A percentile compares a stretch with the other conserved stretches of the same genome.
Conservation (phyloP, 1,139 yeast genomes). For the Geotrichum phurueaensis region DNA sequence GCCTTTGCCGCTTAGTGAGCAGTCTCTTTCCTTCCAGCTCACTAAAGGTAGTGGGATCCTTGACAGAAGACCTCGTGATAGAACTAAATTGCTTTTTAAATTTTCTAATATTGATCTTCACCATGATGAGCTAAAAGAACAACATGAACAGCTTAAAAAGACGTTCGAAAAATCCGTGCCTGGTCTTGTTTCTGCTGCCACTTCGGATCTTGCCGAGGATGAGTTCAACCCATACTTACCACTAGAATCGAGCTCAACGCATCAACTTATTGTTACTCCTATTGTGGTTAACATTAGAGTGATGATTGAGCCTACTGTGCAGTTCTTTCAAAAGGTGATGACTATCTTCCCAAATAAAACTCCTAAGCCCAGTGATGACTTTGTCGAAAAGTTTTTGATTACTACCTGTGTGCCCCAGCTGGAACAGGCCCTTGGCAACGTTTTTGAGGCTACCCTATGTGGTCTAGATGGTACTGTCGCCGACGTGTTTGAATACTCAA, state of each 20-base stretch:
- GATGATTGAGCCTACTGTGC: conserved; percentile 54
- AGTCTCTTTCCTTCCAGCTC: neutral
- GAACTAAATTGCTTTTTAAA: conserved; percentile 23
- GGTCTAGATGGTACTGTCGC: conserved; percentile 12
- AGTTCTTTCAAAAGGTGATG: conserved; percentile 50
- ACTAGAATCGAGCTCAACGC: conserved; percentile 28
- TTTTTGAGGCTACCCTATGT: conserved; percentile 34
- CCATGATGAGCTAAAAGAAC: conserved; percentile 26
- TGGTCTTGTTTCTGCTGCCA: conserved; percentile 31
- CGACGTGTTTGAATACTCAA: conserved; percentile 21
- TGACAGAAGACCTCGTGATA: conserved; percentile 18
- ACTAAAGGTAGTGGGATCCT: conserved; percentile 10
- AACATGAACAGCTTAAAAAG: conserved; percentile 24
- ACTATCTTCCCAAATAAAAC: conserved; percentile 33
- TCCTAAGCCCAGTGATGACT: conserved; percentile 34
- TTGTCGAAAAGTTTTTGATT: conserved; percentile 62
- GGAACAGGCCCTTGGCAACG: conserved; percentile 47
- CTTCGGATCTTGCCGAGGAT: conserved; percentile 10
- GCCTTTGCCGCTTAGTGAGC: neutral
- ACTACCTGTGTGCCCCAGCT: conserved; percentile 59
- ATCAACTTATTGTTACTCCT: conserved; percentile 65
- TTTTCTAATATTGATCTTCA: conserved; percentile 27
- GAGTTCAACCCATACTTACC: conserved; percentile 19
- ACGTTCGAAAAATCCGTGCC: conserved; percentile 35
- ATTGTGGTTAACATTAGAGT: conserved; percentile 79